Percentiles rank a stretch among this genome's conserved stretches.
phyloP scores from a whole-genome alignment of 257 asterid species.

The Gentiana macrophylla region DNA sequence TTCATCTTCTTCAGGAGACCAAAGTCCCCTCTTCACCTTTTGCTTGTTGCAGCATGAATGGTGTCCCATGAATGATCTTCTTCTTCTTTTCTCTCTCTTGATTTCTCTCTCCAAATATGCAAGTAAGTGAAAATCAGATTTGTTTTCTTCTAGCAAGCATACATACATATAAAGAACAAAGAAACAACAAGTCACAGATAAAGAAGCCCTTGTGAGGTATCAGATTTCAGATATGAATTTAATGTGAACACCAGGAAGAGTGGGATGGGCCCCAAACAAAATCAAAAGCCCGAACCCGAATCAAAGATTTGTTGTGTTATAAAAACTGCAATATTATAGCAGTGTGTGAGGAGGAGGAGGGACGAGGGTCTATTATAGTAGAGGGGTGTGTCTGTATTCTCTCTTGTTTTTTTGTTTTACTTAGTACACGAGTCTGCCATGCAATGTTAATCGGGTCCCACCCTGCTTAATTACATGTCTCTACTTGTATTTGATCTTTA shows the following conservation, averaged over 20 bases:
- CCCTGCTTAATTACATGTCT: constrained; percentile 9
- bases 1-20: constrained; percentile 97
- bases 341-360: no score
- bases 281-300: no score
- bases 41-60: constrained; percentile 84
- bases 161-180: constrained; percentile 9
- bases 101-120: constrained; percentile 2
- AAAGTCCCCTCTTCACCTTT: constrained; percentile 76
- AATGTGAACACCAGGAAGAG: constrained; percentile 18
- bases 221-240: constrained; percentile 19
- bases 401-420: neutral
- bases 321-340: no score
- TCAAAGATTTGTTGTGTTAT: no score
- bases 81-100: no score
- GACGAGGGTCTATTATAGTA: neutral
- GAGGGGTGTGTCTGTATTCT: neutral
- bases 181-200: constrained; percentile 4
- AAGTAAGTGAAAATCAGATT: neutral
- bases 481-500: constrained; percentile 5
- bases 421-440: constrained; percentile 15
- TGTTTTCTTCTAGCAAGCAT: neutral
- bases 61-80: constrained; percentile 55
- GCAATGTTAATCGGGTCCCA: constrained; percentile 19
- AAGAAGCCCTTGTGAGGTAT: neutral
- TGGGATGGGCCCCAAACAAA: no score